Percentiles rank a stretch among this genome's conserved stretches.
Conservation (phyloP, 345 rosid genomes). For the Sisymbrium irio region DNA sequence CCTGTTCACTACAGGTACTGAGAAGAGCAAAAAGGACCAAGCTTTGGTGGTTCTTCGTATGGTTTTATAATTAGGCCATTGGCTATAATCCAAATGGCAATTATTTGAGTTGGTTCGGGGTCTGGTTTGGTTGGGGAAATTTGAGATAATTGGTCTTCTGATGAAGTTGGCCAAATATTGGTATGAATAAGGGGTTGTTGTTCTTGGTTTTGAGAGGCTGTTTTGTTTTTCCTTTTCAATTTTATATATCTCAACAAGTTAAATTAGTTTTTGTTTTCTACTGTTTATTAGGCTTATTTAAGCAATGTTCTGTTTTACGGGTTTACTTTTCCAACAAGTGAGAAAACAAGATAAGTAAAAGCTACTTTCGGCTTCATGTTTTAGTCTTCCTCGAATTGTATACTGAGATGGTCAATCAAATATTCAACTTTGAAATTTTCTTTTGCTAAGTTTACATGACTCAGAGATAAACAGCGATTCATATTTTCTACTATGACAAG, state of each 20-base stretch:
- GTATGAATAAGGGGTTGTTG: constrained; percentile 28
- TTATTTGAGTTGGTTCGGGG: constrained; percentile 25
- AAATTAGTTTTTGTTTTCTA: constrained; percentile 3
- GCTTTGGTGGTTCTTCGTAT: constrained; percentile 18
- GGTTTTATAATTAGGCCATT: constrained; percentile 3
- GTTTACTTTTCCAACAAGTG: neutral
- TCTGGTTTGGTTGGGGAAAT: constrained; percentile 15
- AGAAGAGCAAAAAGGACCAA: neutral
- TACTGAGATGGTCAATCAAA: neutral
- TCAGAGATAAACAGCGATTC: neutral
- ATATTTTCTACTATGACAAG: neutral
- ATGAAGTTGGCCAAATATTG: constrained; percentile 30
- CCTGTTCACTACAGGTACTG: constrained; percentile 64
- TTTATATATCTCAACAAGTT: constrained; percentile 17
- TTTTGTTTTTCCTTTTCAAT: neutral
- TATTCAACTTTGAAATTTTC: neutral
- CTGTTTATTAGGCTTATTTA: constrained; percentile 11
- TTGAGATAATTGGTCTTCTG: constrained; percentile 27
- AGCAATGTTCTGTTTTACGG: neutral
- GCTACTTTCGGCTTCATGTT: neutral
- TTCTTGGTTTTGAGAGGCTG: constrained; percentile 16
- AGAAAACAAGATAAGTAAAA: neutral
- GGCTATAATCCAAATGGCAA: constrained; percentile 10
- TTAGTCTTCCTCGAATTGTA: constrained; percentile 6
- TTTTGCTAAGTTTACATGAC: neutral